Base-by-base conservation (phyloP, 2,329 filamentous ascomycete species). In the Pseudogymnoascus sp. region DNA sequence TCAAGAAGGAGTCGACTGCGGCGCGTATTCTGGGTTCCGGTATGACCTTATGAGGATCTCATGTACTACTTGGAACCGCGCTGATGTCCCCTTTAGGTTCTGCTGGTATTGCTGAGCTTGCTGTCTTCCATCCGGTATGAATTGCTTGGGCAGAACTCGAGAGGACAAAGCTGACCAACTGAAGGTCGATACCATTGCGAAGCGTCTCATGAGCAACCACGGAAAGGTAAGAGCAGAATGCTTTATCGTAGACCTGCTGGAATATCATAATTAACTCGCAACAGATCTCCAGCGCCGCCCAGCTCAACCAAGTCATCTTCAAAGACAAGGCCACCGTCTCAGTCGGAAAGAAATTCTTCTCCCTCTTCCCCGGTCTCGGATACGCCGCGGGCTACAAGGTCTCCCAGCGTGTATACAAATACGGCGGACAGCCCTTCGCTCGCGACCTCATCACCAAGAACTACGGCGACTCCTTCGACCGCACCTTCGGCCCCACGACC, bases 131-230 rank as follows among this genome's bases (percentile, higher is more conserved):
- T 75, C 91, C 91, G 68, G 91, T 91, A 83, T 70, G 82, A 51
- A 14, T 61, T 47, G 62, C 54, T 18, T 60, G 61, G 61, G 62
- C 51, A 57, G 26, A 11, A 66, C 37, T 26, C 37, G 61, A 31
- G 31, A 54, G 10, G 21, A 64, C 66, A 66, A 26, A 64, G 66
- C 69, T 69, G 68, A 75, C 66, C 67, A 70, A 71, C 73, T 70
- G 64, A 72, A 93, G 90, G 91, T 99, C 76, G 95, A 99, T 79
- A 99, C 95, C 61, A 97, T 96, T 73, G 93, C 95, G 68, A 99
- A 99, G 83, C 91, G 95, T 70, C 86, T 99, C 78, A 99, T 99
- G 95, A 97, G 92, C 86, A 97, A 99, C 79, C 89, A 96, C 76
- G 86, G 86, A 74, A 90, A 82, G 79, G 84, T 90, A 75, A 70